A percentile compares a stretch with the other conserved stretches of the same genome.
Conservation (phyloP, 768 basidiomycete genomes). For the Lanmaoa pseudosensibilis region DNA sequence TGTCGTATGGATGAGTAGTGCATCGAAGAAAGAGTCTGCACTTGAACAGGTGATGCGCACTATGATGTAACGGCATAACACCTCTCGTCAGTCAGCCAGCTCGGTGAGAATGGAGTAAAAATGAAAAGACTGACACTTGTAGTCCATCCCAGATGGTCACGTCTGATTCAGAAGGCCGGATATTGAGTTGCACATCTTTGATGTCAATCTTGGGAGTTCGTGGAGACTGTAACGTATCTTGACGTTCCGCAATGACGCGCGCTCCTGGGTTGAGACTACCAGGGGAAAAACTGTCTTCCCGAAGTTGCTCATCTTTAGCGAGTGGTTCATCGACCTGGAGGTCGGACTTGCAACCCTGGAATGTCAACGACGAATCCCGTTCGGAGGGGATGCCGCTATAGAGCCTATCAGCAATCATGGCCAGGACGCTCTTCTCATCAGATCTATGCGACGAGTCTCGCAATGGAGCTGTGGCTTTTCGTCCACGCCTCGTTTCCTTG, state of each 20-base stretch:
- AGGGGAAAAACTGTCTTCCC: neutral
- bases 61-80: neutral
- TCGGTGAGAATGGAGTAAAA: neutral
- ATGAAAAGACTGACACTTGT: constrained; percentile 15
- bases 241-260: neutral
- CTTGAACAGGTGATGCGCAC: constrained; percentile 21
- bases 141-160: constrained; percentile 30
- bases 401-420: constrained; percentile 2
- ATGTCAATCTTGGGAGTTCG: neutral
- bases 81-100: neutral
- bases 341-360: neutral
- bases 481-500: neutral
- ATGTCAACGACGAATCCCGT: neutral
- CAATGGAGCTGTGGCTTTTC: neutral
- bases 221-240: neutral
- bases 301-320: neutral
- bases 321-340: neutral
- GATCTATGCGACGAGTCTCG: neutral
- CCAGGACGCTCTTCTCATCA: neutral
- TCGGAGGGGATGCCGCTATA: constrained; percentile 1
- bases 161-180: constrained; percentile 11
- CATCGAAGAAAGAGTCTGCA: constrained; percentile 28
- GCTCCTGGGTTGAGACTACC: neutral
- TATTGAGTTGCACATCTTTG: constrained; percentile 17
- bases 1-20: constrained; percentile 8